phyloP scores from a whole-genome alignment of 2,329 filamentous ascomycete genomes.

The Pseudogymnoascus sp. region DNA sequence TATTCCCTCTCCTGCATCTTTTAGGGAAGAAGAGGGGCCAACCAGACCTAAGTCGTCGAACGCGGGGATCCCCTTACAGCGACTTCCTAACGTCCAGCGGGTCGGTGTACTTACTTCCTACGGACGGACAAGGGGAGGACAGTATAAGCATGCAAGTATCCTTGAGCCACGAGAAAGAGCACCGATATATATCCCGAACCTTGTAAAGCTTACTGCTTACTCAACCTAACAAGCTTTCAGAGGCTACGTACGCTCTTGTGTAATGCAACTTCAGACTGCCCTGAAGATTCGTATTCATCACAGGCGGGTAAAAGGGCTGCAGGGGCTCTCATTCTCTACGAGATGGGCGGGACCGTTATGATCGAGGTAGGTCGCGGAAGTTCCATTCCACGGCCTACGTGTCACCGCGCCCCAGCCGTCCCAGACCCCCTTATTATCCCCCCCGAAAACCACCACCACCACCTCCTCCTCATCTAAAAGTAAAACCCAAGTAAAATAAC shows the following conservation, averaged over 20 bases:
- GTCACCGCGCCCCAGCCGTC: too few relatives aligned
- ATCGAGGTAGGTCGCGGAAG: too few relatives aligned
- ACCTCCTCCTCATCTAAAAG: too few relatives aligned
- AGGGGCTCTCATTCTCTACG: too few relatives aligned
- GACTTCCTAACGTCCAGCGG: background rate
- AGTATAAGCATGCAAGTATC: background rate
- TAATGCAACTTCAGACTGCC: background rate
- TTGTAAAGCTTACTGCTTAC: background rate
- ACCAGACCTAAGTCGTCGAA: background rate
- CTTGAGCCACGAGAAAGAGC: background rate
- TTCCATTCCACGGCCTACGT: too few relatives aligned
- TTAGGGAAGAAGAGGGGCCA: background rate
- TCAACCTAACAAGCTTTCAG: too few relatives aligned
- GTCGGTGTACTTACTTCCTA: background rate
- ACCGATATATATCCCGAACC: background rate
- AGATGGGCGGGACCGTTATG: too few relatives aligned
- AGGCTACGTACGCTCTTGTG: background rate
- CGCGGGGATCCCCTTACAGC: background rate
- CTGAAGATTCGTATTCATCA: too few relatives aligned
- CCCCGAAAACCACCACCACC: too few relatives aligned
- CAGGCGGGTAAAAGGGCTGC: too few relatives aligned
- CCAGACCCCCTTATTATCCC: too few relatives aligned
- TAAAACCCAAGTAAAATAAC: too few relatives aligned
- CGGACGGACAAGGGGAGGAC: background rate
- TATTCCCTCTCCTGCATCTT: background rate